A percentile compares a stretch with the other conserved stretches of the same genome.
Evolutionary conservation across 257 asterid genomes (phyloP).

Genomic region (Fraxinus excelsior): DNA sequence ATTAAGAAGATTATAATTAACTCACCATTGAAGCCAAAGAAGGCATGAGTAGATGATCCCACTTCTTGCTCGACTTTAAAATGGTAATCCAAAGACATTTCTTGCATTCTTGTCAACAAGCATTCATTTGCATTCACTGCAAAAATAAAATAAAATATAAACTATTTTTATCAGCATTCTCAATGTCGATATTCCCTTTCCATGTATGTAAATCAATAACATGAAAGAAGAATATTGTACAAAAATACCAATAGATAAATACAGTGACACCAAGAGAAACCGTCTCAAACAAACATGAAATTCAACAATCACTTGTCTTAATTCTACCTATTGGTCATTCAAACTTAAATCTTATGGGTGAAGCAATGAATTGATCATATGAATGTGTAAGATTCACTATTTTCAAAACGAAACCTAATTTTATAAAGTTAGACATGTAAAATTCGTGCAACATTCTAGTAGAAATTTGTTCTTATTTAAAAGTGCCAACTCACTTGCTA

Average conservation of each 20-base stretch:
- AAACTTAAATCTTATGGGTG: not conserved
- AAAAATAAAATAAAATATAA: not conserved
- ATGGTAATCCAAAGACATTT: constrained; percentile 72
- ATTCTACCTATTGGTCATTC: not conserved
- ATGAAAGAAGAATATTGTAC: not conserved
- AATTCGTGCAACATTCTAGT: not conserved
- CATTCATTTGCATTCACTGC: constrained; percentile 70
- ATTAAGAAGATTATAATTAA: not conserved
- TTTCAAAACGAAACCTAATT: no score
- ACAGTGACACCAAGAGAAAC: not conserved
- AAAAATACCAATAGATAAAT: not conserved
- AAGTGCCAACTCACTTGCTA: no score
- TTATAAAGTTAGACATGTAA: not conserved
- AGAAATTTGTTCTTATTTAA: not conserved
- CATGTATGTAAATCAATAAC: no score
- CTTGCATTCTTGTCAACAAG: constrained; percentile 74
- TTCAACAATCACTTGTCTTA: not conserved
- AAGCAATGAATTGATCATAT: not conserved
- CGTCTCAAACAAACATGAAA: not conserved
- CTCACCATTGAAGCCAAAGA: constrained; percentile 72
- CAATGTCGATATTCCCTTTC: not conserved
- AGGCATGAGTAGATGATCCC: constrained; percentile 70
- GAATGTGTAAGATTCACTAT: no score
- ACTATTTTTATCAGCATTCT: not conserved
- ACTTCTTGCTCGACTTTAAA: constrained; percentile 74